These are phyloP conservation scores for Mortierella sp. DNA, from an alignment of 371 early-diverging fungal genomes.

Conservation along the genomic window DNA sequence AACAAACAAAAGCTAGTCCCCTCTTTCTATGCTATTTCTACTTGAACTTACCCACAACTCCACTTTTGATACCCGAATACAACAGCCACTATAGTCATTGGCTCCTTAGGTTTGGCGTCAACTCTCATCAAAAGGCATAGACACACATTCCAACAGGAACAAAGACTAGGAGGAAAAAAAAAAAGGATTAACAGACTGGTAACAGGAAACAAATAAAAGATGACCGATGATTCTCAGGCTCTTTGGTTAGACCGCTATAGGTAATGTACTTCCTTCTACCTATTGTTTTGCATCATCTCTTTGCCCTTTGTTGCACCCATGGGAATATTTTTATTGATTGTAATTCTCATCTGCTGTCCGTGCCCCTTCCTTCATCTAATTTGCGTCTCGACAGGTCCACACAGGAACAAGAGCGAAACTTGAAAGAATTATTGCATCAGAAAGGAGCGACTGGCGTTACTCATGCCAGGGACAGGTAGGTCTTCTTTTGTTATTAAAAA, in stretches of 20 bases:
- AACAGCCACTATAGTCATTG: neutral
- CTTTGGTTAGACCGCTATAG: slow-evolving; percentile 43
- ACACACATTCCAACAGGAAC: slow-evolving; percentile 7
- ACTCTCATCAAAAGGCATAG: neutral
- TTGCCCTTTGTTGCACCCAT: neutral
- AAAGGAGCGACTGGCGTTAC: slow-evolving; percentile 48
- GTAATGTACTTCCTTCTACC: slow-evolving; percentile 6
- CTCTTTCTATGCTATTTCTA: neutral
- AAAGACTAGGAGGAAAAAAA: neutral
- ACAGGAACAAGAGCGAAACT: slow-evolving; percentile 41
- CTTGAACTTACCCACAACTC: neutral
- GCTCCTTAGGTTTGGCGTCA: neutral
- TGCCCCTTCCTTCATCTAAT: neutral
- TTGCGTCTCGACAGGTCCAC: slow-evolving; percentile 25
- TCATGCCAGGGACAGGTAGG: slow-evolving; percentile 52
- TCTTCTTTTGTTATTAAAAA: neutral
- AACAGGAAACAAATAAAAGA: neutral
- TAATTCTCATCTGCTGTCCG: slow-evolving; percentile 1
- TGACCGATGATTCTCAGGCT: slow-evolving; percentile 44
- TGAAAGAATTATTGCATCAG: slow-evolving; percentile 47
- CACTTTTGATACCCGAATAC: neutral
- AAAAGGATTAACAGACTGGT: neutral
- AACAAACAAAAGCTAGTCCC: neutral
- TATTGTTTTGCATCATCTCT: neutral
- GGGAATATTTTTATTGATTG: too few species aligned